phyloP scores from a whole-genome alignment of 1,284 basidiomycete species.

The Moesziomyces antarcticus region DNA sequence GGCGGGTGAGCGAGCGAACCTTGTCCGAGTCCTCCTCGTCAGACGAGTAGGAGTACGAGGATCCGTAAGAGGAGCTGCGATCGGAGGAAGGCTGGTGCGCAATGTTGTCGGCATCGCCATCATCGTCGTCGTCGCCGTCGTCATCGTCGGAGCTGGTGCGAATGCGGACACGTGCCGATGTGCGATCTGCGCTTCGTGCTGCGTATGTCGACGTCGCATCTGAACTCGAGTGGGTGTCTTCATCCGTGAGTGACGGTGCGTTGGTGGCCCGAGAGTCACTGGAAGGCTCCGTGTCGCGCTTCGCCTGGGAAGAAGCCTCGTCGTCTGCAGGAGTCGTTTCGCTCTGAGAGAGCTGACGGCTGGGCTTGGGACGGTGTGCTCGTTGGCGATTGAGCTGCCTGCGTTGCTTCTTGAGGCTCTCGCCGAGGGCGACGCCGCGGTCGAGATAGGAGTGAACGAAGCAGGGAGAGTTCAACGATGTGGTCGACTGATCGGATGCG shows the following conservation, averaged over 20 bases:
- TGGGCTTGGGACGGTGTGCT: conserved; percentile 5
- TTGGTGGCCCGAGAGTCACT: not conserved
- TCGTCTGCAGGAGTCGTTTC: conserved; percentile 34
- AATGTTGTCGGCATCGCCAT: conserved; percentile 29
- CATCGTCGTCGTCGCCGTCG: conserved; percentile 30
- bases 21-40: conserved; percentile 76
- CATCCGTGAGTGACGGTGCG: conserved; percentile 3
- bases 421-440: conserved; percentile 44
- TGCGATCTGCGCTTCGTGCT: conserved; percentile 7
- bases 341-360: conserved; percentile 19
- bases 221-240: conserved; percentile 15
- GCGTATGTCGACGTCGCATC: conserved; percentile 19
- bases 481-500: conserved; percentile 15
- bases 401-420: conserved; percentile 44
- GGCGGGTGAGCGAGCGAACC: conserved; percentile 79
- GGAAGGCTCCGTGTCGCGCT: conserved; percentile 1
- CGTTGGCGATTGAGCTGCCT: conserved; percentile 35
- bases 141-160: conserved; percentile 43
- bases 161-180: conserved; percentile 26
- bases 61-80: conserved; percentile 31
- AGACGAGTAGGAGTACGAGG: conserved; percentile 39
- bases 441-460: conserved; percentile 60
- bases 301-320: conserved; percentile 8
- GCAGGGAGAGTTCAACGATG: conserved; percentile 46
- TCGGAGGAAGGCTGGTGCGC: conserved; percentile 32